A percentile compares a stretch with the other conserved stretches of the same genome.
Evolutionary conservation across 2,329 filamentous ascomycete genomes (phyloP).

Genomic region (Aspergillus sp.): DNA sequence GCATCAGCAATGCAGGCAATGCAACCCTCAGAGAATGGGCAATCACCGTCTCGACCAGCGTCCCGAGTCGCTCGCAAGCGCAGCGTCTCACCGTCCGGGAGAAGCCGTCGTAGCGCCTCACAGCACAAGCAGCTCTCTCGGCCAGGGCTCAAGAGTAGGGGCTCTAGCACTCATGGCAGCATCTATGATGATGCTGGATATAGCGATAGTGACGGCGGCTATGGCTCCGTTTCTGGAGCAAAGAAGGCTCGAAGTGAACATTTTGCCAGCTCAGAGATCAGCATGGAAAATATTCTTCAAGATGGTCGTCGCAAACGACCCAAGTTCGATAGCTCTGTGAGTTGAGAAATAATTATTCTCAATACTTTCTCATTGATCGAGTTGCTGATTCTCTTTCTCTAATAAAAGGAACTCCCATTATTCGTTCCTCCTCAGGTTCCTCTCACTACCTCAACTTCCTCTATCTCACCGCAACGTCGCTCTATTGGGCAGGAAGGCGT

Average conservation of each 20-base stretch:
- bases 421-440: constrained; percentile 95
- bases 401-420: constrained; percentile 79
- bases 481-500: constrained; percentile 68
- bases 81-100: constrained; percentile 72
- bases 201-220: constrained; percentile 82
- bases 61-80: constrained; percentile 73
- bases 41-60: constrained; percentile 65
- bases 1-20: constrained; percentile 53
- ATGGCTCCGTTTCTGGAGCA: constrained; percentile 69
- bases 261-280: constrained; percentile 93
- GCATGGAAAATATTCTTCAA: constrained; percentile 96
- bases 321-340: constrained; percentile 95
- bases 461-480: constrained; percentile 86
- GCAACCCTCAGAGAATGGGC: constrained; percentile 55
- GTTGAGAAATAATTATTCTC: constrained; percentile 40
- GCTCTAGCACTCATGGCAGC: constrained; percentile 58
- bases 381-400: constrained; percentile 13
- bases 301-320: constrained; percentile 92
- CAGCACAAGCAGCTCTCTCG: constrained; percentile 71
- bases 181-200: constrained; percentile 75
- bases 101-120: constrained; percentile 76
- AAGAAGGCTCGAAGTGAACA: constrained; percentile 78
- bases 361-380: constrained; percentile 18
- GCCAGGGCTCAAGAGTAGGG: constrained; percentile 66
- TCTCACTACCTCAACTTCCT: constrained; percentile 93